Percentiles rank a stretch among this genome's conserved stretches.
Evolutionary conservation across 345 rosid genomes (phyloP).

Genomic region (Mallotus nudiflorus): DNA sequence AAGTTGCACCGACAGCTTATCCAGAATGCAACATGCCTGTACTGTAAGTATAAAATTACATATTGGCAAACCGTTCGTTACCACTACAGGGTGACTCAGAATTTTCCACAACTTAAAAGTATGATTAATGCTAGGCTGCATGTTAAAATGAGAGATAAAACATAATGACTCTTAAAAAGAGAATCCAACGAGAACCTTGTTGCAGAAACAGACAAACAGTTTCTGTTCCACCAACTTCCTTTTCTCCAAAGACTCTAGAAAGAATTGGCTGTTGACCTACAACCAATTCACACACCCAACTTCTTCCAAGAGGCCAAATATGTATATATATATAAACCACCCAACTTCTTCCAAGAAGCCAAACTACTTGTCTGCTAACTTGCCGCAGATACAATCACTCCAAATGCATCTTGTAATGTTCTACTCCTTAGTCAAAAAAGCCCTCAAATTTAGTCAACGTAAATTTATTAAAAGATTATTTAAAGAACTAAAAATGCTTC

Average conservation of each 20-base stretch:
- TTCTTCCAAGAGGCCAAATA: too few relatives aligned
- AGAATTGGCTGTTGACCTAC: not conserved
- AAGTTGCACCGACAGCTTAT: not conserved
- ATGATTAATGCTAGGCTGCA: not conserved
- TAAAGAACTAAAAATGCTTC: not conserved
- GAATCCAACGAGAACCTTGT: not conserved
- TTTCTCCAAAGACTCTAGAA: not conserved
- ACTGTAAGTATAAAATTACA: not conserved
- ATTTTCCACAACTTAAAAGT: not conserved
- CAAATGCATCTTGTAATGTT: not conserved
- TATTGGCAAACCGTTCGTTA: not conserved
- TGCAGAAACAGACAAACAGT: not conserved
- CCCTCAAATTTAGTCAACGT: too few relatives aligned
- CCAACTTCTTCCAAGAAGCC: too few relatives aligned
- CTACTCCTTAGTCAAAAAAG: not conserved
- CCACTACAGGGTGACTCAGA: not conserved
- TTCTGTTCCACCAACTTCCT: not conserved
- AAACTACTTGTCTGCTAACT: too few relatives aligned
- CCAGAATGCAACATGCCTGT: not conserved
- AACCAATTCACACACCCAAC: constrained; percentile 1
- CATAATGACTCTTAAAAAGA: not conserved
- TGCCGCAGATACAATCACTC: not conserved
- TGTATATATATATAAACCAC: too few relatives aligned
- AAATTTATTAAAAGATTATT: not conserved
- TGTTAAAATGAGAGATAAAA: not conserved